Evolutionary conservation across 1,284 basidiomycete species (phyloP).

Genomic region (Leccinum solheimii): DNA sequence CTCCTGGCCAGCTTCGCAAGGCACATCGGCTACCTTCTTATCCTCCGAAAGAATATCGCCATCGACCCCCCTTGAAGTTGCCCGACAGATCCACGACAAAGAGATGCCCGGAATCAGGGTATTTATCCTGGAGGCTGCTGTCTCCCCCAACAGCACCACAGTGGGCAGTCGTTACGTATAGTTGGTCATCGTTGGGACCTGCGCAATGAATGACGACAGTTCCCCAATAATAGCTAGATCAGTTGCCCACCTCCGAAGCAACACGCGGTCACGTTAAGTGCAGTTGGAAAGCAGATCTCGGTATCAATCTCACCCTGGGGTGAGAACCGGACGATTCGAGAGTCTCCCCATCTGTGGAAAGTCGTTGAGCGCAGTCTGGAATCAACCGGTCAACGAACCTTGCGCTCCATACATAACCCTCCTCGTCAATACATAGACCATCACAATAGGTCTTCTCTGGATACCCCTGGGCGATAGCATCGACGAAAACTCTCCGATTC

Average conservation of each 20-base stretch:
- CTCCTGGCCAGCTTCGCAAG: not conserved
- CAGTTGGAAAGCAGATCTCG: conserved; percentile 59
- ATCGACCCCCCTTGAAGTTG: conserved; percentile 45
- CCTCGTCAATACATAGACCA: conserved; percentile 63
- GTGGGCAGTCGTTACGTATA: conserved; percentile 68
- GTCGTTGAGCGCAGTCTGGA: conserved; percentile 1
- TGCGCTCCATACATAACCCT: conserved; percentile 69
- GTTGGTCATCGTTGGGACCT: conserved; percentile 62
- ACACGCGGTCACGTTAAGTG: conserved; percentile 62
- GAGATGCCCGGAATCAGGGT: conserved; percentile 64
- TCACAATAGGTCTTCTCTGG: conserved; percentile 54
- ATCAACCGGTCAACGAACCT: conserved; percentile 41
- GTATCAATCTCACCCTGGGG: conserved; percentile 52
- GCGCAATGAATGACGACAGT: not conserved
- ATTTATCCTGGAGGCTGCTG: conserved; percentile 47
- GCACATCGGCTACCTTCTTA: conserved; percentile 1
- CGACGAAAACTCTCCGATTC: conserved; percentile 56
- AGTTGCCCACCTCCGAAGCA: conserved; percentile 59
- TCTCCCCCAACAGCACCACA: conserved; percentile 58
- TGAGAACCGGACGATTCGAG: conserved; percentile 56
- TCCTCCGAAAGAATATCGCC: conserved; percentile 40
- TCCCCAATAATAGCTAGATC: not conserved
- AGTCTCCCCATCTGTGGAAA: conserved; percentile 58
- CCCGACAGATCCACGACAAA: conserved; percentile 63
- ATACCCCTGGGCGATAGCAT: conserved; percentile 55